Base-by-base conservation (phyloP, 306 rosid genomes). In the Biancaea sappan region DNA sequence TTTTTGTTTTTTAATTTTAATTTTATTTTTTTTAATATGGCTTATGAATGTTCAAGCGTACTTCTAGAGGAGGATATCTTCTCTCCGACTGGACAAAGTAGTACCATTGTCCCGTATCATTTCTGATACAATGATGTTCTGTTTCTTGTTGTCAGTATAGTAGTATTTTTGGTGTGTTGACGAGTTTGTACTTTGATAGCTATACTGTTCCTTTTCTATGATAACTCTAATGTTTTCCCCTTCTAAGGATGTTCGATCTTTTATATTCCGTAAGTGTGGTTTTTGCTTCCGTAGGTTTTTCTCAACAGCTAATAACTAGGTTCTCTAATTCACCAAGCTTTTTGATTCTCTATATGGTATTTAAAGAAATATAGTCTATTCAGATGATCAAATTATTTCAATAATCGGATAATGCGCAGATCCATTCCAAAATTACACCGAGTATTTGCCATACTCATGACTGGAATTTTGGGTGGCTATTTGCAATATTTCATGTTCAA, bases 1-100 rank as follows among this genome's bases (percentile, higher is more conserved):
- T 16, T 54, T 77, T 70, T 70, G n/a, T n/a, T n/a, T n/a, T n/a
- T n/a, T n/a, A n/a, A n/a, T n/a, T n/a, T n/a, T n/a, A n/a, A n/a
- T n/a, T n/a, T n/a, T n/a, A n/a, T n/a, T n/a, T n/a, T n/a, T n/a
- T n/a, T n/a, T n/a, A n/a, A 1, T 75, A 53, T 76, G 64, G 77
- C 40, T 64, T 81, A 54, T 19, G 71, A 63, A 73, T 72, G n/a
- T 69, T 37, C 54, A 53, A 69, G 66, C 14, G 21, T 66, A 13
- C 67, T 61, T 62, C 2, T 28, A 21, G n/a, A 15, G 29, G 66
- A 47, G 37, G 54, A 46, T 78, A 65, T 37, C 53, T 46, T 70
- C 51, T 54, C 65, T 72, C 35, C 74, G 54, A 53, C 32, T 76
- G 9, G 37, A 70, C 71, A n/a, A 34, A 40, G 70, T 73, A 38